Base-by-base conservation (phyloP, 257 asterid species). In the Rubia yunnanensis region DNA sequence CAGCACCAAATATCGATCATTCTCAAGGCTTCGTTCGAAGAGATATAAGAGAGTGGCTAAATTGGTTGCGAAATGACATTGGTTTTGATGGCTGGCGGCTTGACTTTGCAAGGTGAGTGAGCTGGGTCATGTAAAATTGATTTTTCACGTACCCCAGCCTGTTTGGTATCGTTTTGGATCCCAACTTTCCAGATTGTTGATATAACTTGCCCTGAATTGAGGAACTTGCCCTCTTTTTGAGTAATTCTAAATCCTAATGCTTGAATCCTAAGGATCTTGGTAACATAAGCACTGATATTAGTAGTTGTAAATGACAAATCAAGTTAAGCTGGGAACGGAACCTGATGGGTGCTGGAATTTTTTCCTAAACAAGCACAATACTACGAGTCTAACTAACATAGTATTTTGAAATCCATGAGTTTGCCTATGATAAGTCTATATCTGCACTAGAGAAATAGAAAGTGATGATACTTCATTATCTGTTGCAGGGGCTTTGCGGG, bases 1-100 rank as follows among this genome's bases (percentile, higher is more conserved):
- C 85, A 24, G 88, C 88, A 38, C 88, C 88, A 67, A 83, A 83
- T 31, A 58, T 83, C 65, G 88, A 83, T 68, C 88, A 83, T 72
- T 83, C 85, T 30, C 85, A 83, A 73, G 80, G 76, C 58, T 83
- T 83, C 72, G 88, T 83, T 24, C 74, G 80, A 46, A 76, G 28
- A 48, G 88, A 80, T 72, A 71, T 83, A 56, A 83, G 73, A 66
- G 73, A 78, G 69, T 83, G 88, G 88, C 69, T 80, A 64, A 66
- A 79, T 60, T 83, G 85, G 85, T 81, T 83, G 26, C 72, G 83
- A 22, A 76, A 76, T 63, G 79, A 83, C 67, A 74, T 83, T 60
- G 88, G 88, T 39, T 83, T 75, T 76, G 88, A 83, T 69, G 88
- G 88, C 52, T 83, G 88, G 88, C 80, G 85, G 61, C 82, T 83